Evolutionary conservation across 352 stramenopile species (phyloP), one percentile per base, ranked within the genome.

Genomic region (Phytopythium chamaehyphon): DNA sequence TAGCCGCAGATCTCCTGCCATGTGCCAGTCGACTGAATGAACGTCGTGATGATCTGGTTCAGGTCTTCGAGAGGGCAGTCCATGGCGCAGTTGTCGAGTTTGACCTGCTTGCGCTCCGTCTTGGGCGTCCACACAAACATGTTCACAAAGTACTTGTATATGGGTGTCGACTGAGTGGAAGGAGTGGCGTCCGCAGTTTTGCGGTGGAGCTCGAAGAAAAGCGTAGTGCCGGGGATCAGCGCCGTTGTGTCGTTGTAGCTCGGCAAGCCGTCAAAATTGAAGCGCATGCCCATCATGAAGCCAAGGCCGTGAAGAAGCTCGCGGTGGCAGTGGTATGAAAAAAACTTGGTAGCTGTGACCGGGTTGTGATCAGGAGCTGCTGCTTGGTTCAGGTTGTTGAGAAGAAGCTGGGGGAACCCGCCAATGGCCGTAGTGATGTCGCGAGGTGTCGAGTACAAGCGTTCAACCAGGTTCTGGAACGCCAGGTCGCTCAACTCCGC

Each of bases 221-320:
- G 55, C 54, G 81, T 88, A 40, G 81, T 88, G 1, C 69, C 81
- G 3, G 81, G 78, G 39, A 87, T 66, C 19, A 92, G 47, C 31
- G 80, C 59, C 23, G 81, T 88, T 0, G 78, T 85, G 33, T 76
- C 79, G 57, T 91, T 86, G 64, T 73, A 88, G 22, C 71, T 54
- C 15, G 73, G 64, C 11, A 84, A 55, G 2, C 66, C 69, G 4
- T 81, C 69, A 44, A 92, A 92, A 51, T 92, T 69, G 53, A 86
- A 90, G 31, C 83, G 81, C 73, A 85, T 83, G 40, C 82, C 82
- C 51, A 93, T 67, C 73, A 93, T 82, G 48, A 85, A 85, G 6
- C 82, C 82, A 16, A 93, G 55, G 1, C 79, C 82, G 43, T 92
- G 79, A 45, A 93, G 76, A 19, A 93, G 68, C 53, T 93, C 82